Percentiles rank a stretch among this genome's conserved stretches.
phyloP scores from a whole-genome alignment of 2,329 filamentous ascomycete genomes.

The Nannizziopsis barbatae region DNA sequence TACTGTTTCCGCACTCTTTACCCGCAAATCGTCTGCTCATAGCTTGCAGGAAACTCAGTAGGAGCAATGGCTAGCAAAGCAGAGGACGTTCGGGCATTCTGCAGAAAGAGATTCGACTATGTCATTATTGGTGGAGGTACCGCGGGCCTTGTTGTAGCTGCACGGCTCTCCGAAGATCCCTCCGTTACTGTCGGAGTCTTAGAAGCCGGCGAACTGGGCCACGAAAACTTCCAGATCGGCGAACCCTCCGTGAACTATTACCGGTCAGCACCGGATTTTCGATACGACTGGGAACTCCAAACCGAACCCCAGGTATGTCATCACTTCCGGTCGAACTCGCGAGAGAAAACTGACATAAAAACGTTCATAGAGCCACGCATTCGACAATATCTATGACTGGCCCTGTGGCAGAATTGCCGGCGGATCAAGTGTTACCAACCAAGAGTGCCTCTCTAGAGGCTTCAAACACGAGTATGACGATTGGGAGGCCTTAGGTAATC shows the following conservation, averaged over 20 bases:
- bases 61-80: background rate
- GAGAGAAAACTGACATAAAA: background rate
- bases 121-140: slow-evolving; percentile 22
- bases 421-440: slow-evolving; percentile 25
- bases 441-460: slow-evolving; percentile 21
- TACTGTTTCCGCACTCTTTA: background rate
- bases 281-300: slow-evolving; percentile 25
- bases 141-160: slow-evolving; percentile 22
- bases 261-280: background rate
- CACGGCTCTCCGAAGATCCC: slow-evolving; percentile 33
- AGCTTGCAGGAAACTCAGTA: background rate
- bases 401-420: slow-evolving; percentile 24
- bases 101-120: slow-evolving; percentile 11
- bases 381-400: background rate
- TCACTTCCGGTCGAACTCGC: background rate
- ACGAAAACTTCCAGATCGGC: background rate
- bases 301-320: slow-evolving; percentile 18
- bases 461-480: slow-evolving; percentile 23
- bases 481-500: slow-evolving; percentile 24
- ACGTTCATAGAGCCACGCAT: background rate
- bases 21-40: background rate
- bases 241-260: background rate
- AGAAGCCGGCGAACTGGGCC: slow-evolving; percentile 31
- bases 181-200: slow-evolving; percentile 36
- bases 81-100: slow-evolving; percentile 1